These are phyloP conservation scores for Mycocalia duriaeana DNA, from an alignment of 1,284 basidiomycete species.

Conservation along the genomic window DNA sequence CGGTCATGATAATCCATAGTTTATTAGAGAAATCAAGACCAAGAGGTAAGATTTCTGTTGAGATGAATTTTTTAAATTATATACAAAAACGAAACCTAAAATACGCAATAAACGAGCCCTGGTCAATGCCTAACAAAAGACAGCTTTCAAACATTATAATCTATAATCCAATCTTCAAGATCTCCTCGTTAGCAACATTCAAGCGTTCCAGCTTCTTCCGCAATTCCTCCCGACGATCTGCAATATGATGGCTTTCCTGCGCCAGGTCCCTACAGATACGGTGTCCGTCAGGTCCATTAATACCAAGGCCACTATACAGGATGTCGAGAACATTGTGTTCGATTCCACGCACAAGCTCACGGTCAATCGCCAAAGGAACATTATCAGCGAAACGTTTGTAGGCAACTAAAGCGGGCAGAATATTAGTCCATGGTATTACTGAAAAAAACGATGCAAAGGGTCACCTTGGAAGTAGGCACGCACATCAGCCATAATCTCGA, in stretches of 20 bases:
- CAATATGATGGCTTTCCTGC: slow-evolving; percentile 47
- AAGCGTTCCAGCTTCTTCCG: slow-evolving; percentile 50
- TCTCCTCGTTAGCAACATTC: slow-evolving; percentile 42
- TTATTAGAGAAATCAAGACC: too few species aligned
- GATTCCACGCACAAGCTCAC: slow-evolving; percentile 50
- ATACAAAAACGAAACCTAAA: too few species aligned
- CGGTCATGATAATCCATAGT: too few species aligned
- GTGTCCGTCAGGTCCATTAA: slow-evolving; percentile 41
- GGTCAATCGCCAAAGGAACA: slow-evolving; percentile 59
- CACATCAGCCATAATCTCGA: slow-evolving; percentile 66
- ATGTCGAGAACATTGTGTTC: slow-evolving; percentile 32
- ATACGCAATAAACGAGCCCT: too few species aligned
- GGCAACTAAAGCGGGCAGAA: slow-evolving; percentile 38
- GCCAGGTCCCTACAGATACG: slow-evolving; percentile 48
- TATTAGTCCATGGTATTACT: neutral
- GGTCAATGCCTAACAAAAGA: too few species aligned
- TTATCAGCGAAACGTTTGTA: slow-evolving; percentile 67
- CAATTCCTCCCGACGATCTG: slow-evolving; percentile 44
- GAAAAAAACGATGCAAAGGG: neutral
- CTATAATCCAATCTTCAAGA: slow-evolving; percentile 26
- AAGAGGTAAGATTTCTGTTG: too few species aligned
- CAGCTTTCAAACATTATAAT: too few species aligned
- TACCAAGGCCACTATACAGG: slow-evolving; percentile 39
- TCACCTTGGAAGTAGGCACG: slow-evolving; percentile 71
- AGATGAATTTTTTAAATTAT: too few species aligned